Evolutionary conservation across 345 rosid genomes (phyloP), one percentile per base, ranked within the genome.

Genomic region (Turritis glabra): DNA sequence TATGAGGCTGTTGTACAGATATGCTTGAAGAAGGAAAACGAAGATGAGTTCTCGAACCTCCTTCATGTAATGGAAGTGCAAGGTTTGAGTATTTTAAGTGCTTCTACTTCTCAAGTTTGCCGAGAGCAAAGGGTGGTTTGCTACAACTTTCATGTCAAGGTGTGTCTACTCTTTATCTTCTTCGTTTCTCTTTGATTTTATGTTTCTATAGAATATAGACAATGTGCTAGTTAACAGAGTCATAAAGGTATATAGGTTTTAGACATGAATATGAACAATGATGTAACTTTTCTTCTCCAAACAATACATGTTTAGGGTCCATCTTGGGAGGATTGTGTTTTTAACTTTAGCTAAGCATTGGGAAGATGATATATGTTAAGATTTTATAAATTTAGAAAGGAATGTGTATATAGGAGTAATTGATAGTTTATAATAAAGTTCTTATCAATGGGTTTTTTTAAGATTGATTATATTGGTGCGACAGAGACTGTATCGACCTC

Each of bases 121-220:
- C 55, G 23, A 51, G 50, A 58, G 12, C 80, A 72, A 71, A 47
- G 13, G 41, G 21, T 77, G 46, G 37, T 65, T 59, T 64, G 64
- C 35, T 71, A 77, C n/a, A 66, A 66, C 61, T 65, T 77, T 38
- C 80, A 77, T 72, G 69, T 72, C 37, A 77, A 77, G 67, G 77
- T 77, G 12, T 58, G 55, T 48, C 19, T 76, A 1, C 51, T 65
- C 44, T 65, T 33, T 56, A 7, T 60, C 19, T 44, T 23, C 29
- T 14, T 32, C 29, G 8, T 32, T 77, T 35, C 66, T 29, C 18
- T 35, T 65, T 55, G 17, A 25, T 54, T 22, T 64, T 64, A 23
- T 33, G 21, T 47, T 47, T 3, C 0, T 12, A 5, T 23, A 22
- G 46, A 41, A 44, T 64, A 0, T 3, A 43, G 13, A 33, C 17